Conservation (phyloP, 2,329 filamentous ascomycete genomes). For the Phyllachora maydis region DNA sequence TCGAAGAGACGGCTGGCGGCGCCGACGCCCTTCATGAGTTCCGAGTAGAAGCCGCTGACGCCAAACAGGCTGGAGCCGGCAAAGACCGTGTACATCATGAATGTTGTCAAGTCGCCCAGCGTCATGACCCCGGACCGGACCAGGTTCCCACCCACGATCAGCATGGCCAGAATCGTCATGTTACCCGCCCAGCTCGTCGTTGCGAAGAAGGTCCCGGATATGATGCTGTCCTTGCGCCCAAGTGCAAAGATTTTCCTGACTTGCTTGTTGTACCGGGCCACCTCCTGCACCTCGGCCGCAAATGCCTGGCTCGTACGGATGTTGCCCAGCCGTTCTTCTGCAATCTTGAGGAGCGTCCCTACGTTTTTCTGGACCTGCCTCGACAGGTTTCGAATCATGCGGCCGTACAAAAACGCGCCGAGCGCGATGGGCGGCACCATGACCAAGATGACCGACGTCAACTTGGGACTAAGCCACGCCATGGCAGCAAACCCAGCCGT, state of each 20-base stretch:
- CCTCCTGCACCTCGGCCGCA: constrained; percentile 78
- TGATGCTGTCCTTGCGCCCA: constrained; percentile 68
- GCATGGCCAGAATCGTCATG: constrained; percentile 79
- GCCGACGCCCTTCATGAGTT: constrained; percentile 97
- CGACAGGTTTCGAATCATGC: constrained; percentile 73
- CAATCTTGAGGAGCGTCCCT: constrained; percentile 85
- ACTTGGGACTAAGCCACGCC: constrained; percentile 83
- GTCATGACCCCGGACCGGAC: constrained; percentile 73
- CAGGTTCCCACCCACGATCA: constrained; percentile 79
- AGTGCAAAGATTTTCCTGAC: constrained; percentile 81
- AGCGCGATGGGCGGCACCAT: constrained; percentile 84
- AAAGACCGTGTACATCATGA: constrained; percentile 95
- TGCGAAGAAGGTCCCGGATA: constrained; percentile 77
- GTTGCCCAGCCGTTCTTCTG: constrained; percentile 92
- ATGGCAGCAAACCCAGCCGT: constrained; percentile 79
- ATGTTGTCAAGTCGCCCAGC: constrained; percentile 83
- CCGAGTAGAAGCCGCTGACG: constrained; percentile 87
- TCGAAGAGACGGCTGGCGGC: constrained; percentile 94
- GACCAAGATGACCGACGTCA: constrained; percentile 69
- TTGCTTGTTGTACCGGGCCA: constrained; percentile 78
- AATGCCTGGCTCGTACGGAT: constrained; percentile 95
- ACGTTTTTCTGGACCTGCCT: constrained; percentile 87
- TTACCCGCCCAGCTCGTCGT: constrained; percentile 85
- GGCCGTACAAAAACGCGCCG: constrained; percentile 79
- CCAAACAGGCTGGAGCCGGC: constrained; percentile 76